Conservation (phyloP, 2,329 filamentous ascomycete species). For the Fusarium dlaminii region DNA sequence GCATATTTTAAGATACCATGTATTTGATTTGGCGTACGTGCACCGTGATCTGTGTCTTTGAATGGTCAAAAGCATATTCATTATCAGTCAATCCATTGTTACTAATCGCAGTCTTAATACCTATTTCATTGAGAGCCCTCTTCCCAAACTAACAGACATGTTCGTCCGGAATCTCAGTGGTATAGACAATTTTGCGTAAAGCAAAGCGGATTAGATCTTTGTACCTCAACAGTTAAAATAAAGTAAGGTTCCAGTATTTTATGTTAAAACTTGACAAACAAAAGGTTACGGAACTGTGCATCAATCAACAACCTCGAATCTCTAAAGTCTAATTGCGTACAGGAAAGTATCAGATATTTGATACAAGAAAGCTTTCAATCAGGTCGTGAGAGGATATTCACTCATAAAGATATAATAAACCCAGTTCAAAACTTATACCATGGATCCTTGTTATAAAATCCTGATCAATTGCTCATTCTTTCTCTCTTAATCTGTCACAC, state of each 20-base stretch:
- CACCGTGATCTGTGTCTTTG: too few relatives aligned
- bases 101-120: background rate
- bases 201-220: background rate
- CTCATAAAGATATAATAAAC: background rate
- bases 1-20: background rate
- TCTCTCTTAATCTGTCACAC: too few relatives aligned
- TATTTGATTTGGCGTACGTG: too few relatives aligned
- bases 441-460: background rate
- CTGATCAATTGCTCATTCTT: background rate
- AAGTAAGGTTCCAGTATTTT: background rate
- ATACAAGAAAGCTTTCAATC: too few relatives aligned
- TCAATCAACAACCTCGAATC: background rate
- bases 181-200: background rate
- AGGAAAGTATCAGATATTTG: rapidly evolving
- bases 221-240: background rate
- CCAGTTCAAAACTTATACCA: rapidly evolving
- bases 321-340: background rate
- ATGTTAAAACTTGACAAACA: background rate
- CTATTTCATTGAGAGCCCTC: background rate
- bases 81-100: too few relatives aligned
- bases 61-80: too few relatives aligned
- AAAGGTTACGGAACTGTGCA: rapidly evolving
- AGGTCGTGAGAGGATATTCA: rapidly evolving
- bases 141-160: too few relatives aligned
- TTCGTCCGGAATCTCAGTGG: too few relatives aligned